Percentiles rank a stretch among this genome's conserved stretches.
Conservation (phyloP, 768 basidiomycete genomes). For the Lentinula detonsa region DNA sequence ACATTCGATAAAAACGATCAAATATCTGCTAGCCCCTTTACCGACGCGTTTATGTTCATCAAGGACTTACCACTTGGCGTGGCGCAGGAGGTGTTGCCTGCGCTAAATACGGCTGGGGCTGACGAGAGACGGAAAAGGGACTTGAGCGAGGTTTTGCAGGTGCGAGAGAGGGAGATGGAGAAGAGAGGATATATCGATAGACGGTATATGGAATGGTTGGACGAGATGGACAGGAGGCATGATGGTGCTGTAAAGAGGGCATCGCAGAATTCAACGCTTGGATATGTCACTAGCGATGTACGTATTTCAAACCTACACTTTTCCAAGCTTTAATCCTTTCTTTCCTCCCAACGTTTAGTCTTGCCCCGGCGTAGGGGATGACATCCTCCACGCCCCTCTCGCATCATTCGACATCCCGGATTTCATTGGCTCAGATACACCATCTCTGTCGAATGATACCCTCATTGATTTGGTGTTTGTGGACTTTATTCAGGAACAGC, state of each 20-base stretch:
- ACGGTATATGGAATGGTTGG: slow-evolving; percentile 51
- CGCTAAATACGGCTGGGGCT: slow-evolving; percentile 43
- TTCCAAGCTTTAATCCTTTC: neutral
- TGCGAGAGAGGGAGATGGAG: slow-evolving; percentile 33
- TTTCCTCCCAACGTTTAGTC: slow-evolving; percentile 26
- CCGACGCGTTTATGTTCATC: slow-evolving; percentile 58
- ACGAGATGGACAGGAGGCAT: slow-evolving; percentile 41
- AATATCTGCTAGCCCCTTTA: slow-evolving; percentile 67
- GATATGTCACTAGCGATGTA: slow-evolving; percentile 73
- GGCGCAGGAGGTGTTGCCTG: slow-evolving; percentile 48
- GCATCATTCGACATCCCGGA: slow-evolving; percentile 48
- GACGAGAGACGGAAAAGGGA: slow-evolving; percentile 27
- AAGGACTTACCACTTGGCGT: slow-evolving; percentile 42
- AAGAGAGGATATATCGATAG: slow-evolving; percentile 43
- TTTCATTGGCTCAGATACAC: slow-evolving; percentile 53
- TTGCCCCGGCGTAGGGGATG: slow-evolving; percentile 75
- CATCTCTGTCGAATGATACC: slow-evolving; percentile 29
- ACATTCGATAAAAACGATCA: slow-evolving; percentile 79
- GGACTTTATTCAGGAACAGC: slow-evolving; percentile 53
- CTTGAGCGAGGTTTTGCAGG: slow-evolving; percentile 20
- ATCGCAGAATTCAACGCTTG: slow-evolving; percentile 52
- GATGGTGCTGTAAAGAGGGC: slow-evolving; percentile 32
- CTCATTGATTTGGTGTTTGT: slow-evolving; percentile 73
- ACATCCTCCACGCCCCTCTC: slow-evolving; percentile 56
- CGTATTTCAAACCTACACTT: slow-evolving; percentile 14